A percentile compares a stretch with the other conserved stretches of the same genome.
Evolutionary conservation across 331 rosid genomes (phyloP).

Genomic region (Quercus lobata): DNA sequence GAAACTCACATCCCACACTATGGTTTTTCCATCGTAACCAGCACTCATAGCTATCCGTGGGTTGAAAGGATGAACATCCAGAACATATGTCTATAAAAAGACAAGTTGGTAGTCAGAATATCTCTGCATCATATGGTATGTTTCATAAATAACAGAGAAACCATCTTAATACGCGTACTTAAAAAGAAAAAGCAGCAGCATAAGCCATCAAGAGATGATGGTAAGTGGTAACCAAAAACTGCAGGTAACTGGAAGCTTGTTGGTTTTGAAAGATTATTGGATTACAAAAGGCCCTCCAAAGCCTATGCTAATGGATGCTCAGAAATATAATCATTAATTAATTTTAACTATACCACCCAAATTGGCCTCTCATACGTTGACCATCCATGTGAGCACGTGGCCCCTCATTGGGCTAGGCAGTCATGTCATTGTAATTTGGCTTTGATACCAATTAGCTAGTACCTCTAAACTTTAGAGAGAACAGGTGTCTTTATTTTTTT

Average conservation of each 20-base stretch:
- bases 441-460: too few relatives aligned
- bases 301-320: not conserved
- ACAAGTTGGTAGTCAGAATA: conserved; percentile 16
- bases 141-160: conserved; percentile 5
- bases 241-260: not conserved
- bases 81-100: conserved; percentile 81
- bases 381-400: not conserved
- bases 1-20: conserved; percentile 98
- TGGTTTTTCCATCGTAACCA: conserved; percentile 96
- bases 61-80: conserved; percentile 98
- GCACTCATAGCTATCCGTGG: conserved; percentile 99
- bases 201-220: conserved; percentile 10
- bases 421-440: too few relatives aligned
- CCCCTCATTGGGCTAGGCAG: too few relatives aligned
- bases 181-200: conserved; percentile 6
- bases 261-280: not conserved
- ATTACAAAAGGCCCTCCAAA: not conserved
- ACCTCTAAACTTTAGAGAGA: too few relatives aligned
- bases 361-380: not conserved
- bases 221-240: not conserved
- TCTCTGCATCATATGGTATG: not conserved
- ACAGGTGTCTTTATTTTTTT: too few relatives aligned
- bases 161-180: not conserved
- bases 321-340: not conserved
- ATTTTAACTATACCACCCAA: not conserved